These are phyloP conservation scores for Colletotrichum orchidophilum DNA, from an alignment of 2,329 filamentous ascomycete genomes.

Conservation along the genomic window DNA sequence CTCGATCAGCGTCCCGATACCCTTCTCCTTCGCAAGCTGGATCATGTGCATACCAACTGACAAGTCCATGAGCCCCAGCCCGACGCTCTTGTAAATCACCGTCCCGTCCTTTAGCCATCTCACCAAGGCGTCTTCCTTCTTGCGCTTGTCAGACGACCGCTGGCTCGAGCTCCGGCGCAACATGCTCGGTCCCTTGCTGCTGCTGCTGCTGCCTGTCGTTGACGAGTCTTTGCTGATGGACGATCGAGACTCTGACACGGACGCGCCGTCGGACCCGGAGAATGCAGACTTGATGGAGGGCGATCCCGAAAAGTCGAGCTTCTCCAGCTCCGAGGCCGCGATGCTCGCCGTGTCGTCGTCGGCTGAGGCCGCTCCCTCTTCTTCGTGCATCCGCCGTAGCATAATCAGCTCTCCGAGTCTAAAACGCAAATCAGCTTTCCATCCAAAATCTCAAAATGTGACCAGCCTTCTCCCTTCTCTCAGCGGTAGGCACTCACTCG, in stretches of 20 bases:
- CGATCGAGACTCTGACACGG: constrained; percentile 22
- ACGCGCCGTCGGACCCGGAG: constrained; percentile 4
- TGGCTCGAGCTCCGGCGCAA: constrained; percentile 29
- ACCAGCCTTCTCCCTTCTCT: neutral
- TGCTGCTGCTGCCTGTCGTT: neutral
- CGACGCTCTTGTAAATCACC: constrained; percentile 76
- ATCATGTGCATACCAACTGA: constrained; percentile 68
- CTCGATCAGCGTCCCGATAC: constrained; percentile 62
- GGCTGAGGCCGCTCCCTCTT: constrained; percentile 48
- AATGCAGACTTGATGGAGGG: constrained; percentile 31
- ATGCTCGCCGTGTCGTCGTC: constrained; percentile 40
- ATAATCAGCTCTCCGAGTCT: constrained; percentile 81
- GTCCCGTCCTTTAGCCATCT: constrained; percentile 70
- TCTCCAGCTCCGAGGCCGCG: constrained; percentile 48
- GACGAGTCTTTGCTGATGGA: constrained; percentile 35
- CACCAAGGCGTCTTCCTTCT: constrained; percentile 59
- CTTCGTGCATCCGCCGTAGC: constrained; percentile 58
- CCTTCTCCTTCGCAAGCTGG: constrained; percentile 62
- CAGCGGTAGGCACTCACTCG: constrained; percentile 62
- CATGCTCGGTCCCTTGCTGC: constrained; percentile 18
- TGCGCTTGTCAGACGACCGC: constrained; percentile 45
- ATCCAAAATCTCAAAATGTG: neutral
- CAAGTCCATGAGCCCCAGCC: constrained; percentile 73
- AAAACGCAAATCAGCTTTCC: neutral
- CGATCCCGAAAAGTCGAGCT: constrained; percentile 40